Conservation (phyloP, 495 filamentous ascomycete genomes). For the Opeltia flavorubescens region DNA sequence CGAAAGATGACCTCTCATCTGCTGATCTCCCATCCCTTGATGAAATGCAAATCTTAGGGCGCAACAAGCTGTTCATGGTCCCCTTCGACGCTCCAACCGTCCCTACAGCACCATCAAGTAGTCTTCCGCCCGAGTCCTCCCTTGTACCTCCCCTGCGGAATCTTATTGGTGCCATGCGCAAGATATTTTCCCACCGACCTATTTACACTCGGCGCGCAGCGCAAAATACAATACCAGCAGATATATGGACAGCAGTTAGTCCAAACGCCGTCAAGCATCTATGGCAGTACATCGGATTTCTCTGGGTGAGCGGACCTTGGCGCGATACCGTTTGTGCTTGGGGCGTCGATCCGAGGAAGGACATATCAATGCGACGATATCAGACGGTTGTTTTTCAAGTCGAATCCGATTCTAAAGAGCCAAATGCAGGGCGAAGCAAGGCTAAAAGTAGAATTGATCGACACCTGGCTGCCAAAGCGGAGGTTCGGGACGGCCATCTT, state of each 20-base stretch:
- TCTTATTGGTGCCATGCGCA: conserved; percentile 42
- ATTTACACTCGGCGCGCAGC: conserved; percentile 76
- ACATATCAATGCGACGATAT: conserved; percentile 61
- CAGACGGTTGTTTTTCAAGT: conserved; percentile 75
- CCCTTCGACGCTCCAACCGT: conserved; percentile 39
- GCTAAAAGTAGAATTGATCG: background rate
- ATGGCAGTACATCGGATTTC: conserved; percentile 68
- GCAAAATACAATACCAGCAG: conserved; percentile 40
- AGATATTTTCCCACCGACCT: conserved; percentile 55
- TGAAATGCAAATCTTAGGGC: conserved; percentile 33
- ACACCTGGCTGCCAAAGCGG: conserved; percentile 13
- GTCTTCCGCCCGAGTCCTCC: conserved; percentile 30
- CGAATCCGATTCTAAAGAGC: conserved; percentile 15
- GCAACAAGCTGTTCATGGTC: conserved; percentile 43
- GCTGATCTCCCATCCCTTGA: conserved; percentile 35
- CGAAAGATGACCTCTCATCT: conserved; percentile 30
- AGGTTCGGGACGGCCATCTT: conserved; percentile 38
- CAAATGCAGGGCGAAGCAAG: conserved; percentile 1
- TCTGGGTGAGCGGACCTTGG: conserved; percentile 83
- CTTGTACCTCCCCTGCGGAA: conserved; percentile 37
- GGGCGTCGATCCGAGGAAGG: conserved; percentile 70
- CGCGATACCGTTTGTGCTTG: conserved; percentile 71
- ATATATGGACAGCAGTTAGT: conserved; percentile 24
- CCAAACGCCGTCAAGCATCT: conserved; percentile 46
- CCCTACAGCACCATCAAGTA: conserved; percentile 35